phyloP scores from a whole-genome alignment of 495 filamentous ascomycete species.

The Aspergillus steynii region DNA sequence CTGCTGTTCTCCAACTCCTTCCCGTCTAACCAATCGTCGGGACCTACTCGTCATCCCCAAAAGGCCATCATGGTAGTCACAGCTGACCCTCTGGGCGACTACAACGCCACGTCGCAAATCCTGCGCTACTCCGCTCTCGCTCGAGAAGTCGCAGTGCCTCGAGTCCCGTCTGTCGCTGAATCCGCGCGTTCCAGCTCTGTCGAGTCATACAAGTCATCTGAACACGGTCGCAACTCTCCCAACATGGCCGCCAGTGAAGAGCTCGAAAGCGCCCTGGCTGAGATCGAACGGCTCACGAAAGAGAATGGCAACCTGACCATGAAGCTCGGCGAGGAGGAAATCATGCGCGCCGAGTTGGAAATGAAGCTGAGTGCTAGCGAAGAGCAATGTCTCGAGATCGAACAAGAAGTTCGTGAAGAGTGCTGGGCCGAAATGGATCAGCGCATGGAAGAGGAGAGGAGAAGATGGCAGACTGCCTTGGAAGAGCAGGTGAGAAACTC shows the following conservation, averaged over 20 bases:
- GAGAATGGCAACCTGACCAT: slow-evolving; percentile 67
- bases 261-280: slow-evolving; percentile 70
- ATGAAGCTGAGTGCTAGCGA: slow-evolving; percentile 60
- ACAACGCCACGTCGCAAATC: slow-evolving; percentile 95
- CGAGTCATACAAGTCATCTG: slow-evolving; percentile 32
- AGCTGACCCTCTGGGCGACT: slow-evolving; percentile 90
- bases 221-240: slow-evolving; percentile 51
- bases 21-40: slow-evolving; percentile 56
- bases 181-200: slow-evolving; percentile 54
- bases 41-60: slow-evolving; percentile 64
- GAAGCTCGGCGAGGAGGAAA: slow-evolving; percentile 62
- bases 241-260: slow-evolving; percentile 59
- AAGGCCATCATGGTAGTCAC: slow-evolving; percentile 96
- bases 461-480: slow-evolving; percentile 72
- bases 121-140: slow-evolving; percentile 93
- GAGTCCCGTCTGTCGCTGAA: slow-evolving; percentile 73
- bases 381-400: slow-evolving; percentile 68
- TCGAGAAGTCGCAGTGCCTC: slow-evolving; percentile 87
- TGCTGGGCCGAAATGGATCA: slow-evolving; percentile 84
- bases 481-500: slow-evolving; percentile 63
- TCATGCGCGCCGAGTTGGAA: slow-evolving; percentile 53
- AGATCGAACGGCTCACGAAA: slow-evolving; percentile 71
- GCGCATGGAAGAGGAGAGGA: slow-evolving; percentile 68
- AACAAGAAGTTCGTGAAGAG: slow-evolving; percentile 88
- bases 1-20: slow-evolving; percentile 95